Evolutionary conservation across 2,329 filamentous ascomycete species (phyloP).

Genomic region (Ascochyta viciae-villosae): DNA sequence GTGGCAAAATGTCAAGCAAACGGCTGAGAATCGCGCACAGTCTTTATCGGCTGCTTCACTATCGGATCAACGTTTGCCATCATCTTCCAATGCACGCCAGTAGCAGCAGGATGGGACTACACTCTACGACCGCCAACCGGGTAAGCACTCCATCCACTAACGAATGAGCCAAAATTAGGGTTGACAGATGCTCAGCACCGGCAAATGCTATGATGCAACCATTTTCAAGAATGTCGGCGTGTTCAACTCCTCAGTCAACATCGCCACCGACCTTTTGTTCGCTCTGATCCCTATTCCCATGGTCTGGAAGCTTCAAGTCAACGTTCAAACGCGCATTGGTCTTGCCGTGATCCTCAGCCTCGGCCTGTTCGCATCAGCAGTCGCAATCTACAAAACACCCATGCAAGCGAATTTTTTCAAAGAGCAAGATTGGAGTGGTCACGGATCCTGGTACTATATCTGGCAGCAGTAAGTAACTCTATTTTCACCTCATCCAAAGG

Average conservation of each 20-base stretch:
- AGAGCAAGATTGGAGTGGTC: constrained; percentile 35
- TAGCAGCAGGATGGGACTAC: constrained; percentile 54
- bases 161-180: no score
- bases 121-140: constrained; percentile 29
- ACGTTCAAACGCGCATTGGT: constrained; percentile 50
- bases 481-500: neutral
- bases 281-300: constrained; percentile 53
- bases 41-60: constrained; percentile 33
- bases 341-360: constrained; percentile 44
- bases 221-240: constrained; percentile 56
- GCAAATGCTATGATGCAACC: constrained; percentile 41
- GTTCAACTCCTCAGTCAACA: constrained; percentile 54
- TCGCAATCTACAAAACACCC: constrained; percentile 31
- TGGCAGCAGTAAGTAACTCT: constrained; percentile 31
- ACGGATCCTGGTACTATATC: constrained; percentile 36
- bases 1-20: neutral
- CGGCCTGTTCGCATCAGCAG: constrained; percentile 46
- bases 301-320: constrained; percentile 52
- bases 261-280: constrained; percentile 50
- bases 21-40: constrained; percentile 6
- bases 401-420: constrained; percentile 41
- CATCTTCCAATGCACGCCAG: constrained; percentile 45
- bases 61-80: constrained; percentile 33
- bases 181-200: constrained; percentile 10
- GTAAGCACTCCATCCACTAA: constrained; percentile 7